phyloP scores from a whole-genome alignment of 768 basidiomycete species.

The Sarcomyxa edulis region DNA sequence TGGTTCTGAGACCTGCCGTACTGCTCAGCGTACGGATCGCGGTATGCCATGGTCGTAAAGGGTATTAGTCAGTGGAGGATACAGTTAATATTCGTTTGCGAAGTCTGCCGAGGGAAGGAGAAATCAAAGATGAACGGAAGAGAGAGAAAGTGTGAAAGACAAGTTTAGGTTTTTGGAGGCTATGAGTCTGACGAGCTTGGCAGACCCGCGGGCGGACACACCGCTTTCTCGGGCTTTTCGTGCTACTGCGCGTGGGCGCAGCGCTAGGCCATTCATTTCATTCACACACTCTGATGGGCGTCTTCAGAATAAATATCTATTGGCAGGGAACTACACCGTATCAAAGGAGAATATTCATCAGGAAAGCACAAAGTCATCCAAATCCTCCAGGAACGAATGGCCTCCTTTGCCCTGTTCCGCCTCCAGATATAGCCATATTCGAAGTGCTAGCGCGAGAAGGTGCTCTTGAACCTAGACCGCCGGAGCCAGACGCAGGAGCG shows the following conservation, averaged over 20 bases:
- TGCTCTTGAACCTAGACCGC: constrained; percentile 15
- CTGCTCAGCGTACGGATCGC: constrained; percentile 9
- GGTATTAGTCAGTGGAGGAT: too few relatives aligned
- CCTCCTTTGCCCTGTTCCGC: constrained; percentile 36
- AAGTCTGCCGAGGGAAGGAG: neutral
- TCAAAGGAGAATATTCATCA: neutral
- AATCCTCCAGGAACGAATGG: constrained; percentile 39
- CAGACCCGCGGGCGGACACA: too few relatives aligned
- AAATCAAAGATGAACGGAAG: constrained; percentile 2
- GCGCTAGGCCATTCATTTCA: too few relatives aligned
- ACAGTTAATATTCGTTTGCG: too few relatives aligned
- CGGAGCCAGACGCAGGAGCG: constrained; percentile 3
- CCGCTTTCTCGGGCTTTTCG: too few relatives aligned
- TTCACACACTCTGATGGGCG: too few relatives aligned
- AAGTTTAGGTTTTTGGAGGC: neutral
- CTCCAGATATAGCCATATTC: constrained; percentile 6
- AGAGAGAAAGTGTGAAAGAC: constrained; percentile 1
- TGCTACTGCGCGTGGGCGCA: too few relatives aligned
- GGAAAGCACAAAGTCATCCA: constrained; percentile 8
- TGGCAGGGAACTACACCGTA: too few relatives aligned
- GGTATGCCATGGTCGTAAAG: too few relatives aligned
- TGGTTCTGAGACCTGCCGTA: constrained; percentile 7
- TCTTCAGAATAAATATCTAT: too few relatives aligned
- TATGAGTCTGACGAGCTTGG: neutral
- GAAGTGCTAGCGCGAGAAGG: constrained; percentile 19